These are phyloP conservation scores for Poa pratensis DNA, from an alignment of 176 grass and related monocot species.

Conservation along the genomic window DNA sequence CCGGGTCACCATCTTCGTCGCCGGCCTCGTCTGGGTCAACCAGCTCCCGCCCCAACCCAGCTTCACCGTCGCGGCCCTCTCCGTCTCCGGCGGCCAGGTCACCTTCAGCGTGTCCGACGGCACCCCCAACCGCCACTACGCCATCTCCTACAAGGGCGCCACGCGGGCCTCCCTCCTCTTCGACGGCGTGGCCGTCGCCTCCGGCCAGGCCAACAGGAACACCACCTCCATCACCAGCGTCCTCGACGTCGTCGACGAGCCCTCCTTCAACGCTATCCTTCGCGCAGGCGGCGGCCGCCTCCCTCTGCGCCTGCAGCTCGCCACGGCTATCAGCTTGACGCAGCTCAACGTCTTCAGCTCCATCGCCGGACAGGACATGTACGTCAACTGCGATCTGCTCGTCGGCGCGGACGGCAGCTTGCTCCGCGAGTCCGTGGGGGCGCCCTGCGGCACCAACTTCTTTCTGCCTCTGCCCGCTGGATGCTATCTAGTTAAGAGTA, in stretches of 20 bases:
- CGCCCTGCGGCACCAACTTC: conserved; percentile 42
- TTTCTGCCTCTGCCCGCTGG: neutral
- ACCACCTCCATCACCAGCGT: conserved; percentile 39
- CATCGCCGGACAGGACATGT: conserved; percentile 43
- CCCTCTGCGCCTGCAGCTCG: conserved; percentile 47
- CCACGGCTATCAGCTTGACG: conserved; percentile 46
- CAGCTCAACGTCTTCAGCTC: conserved; percentile 32
- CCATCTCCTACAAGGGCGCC: conserved; percentile 51
- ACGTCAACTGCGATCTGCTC: conserved; percentile 51
- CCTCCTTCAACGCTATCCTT: conserved; percentile 20
- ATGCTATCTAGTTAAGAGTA: no score
- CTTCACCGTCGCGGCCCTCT: conserved; percentile 47
- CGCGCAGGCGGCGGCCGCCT: conserved; percentile 27
- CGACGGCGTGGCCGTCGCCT: conserved; percentile 3
- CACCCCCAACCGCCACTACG: conserved; percentile 56
- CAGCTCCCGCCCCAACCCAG: conserved; percentile 52
- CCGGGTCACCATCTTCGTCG: conserved; percentile 37
- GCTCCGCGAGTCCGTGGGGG: neutral
- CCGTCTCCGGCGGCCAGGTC: neutral
- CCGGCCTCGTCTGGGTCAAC: conserved; percentile 61
- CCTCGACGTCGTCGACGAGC: conserved; percentile 28
- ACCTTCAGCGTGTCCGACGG: conserved; percentile 54
- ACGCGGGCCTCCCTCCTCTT: conserved; percentile 41
- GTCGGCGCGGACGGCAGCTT: conserved; percentile 37
- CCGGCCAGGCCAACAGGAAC: conserved; percentile 51